Conservation (phyloP, 192 early-diverging fungal species). For the Coemansia sp. region DNA sequence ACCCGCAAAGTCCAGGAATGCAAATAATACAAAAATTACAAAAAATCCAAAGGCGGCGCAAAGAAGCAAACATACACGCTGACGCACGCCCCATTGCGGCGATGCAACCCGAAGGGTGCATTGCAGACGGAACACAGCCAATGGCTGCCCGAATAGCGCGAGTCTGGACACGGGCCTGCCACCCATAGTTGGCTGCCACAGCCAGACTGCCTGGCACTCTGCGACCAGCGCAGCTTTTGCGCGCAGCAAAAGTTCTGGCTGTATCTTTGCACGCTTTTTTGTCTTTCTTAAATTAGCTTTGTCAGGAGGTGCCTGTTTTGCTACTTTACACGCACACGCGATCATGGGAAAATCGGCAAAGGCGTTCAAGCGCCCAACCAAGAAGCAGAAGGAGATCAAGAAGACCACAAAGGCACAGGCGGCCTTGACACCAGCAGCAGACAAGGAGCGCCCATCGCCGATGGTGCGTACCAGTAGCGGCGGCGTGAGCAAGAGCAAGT, state of each 20-base stretch:
- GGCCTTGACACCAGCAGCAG: not conserved
- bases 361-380: conserved; percentile 65
- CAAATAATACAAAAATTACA: not conserved
- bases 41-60: not conserved
- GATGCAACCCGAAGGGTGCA: not conserved
- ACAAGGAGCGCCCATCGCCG: not conserved
- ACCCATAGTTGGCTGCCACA: not conserved
- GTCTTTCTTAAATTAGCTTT: too few species aligned
- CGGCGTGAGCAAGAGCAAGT: conserved; percentile 30
- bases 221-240: too few species aligned
- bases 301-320: too few species aligned
- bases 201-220: too few species aligned
- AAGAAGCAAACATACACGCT: not conserved
- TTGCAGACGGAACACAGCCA: not conserved
- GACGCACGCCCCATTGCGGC: not conserved
- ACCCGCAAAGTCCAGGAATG: not conserved
- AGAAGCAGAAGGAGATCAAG: conserved; percentile 62
- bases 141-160: not conserved
- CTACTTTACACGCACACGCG: not conserved
- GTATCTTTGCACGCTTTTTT: too few species aligned
- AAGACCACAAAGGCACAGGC: conserved; percentile 13
- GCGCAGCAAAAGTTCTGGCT: not conserved
- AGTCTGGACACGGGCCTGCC: conserved; percentile 1
- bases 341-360: conserved; percentile 70
- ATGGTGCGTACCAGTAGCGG: conserved; percentile 18